Evolutionary conservation across 768 basidiomycete genomes (phyloP).

Genomic region (Coprinellus aureogranulatus): DNA sequence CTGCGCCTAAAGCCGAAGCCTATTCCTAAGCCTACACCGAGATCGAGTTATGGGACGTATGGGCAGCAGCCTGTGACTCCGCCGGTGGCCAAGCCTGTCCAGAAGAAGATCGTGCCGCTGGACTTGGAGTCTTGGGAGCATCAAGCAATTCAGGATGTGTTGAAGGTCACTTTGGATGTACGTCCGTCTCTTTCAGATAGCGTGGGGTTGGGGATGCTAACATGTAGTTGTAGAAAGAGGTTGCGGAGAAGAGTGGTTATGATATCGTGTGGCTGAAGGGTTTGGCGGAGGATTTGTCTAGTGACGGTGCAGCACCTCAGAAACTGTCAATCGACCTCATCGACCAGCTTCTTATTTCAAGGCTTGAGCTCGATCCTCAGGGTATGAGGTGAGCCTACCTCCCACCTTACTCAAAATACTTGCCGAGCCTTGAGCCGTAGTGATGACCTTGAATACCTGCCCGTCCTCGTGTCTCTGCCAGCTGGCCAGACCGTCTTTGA

Average conservation of each 20-base stretch:
- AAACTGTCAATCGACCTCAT: constrained; percentile 56
- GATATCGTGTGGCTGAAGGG: constrained; percentile 81
- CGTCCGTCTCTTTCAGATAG: constrained; percentile 23
- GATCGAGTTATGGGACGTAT: constrained; percentile 24
- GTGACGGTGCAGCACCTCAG: constrained; percentile 46
- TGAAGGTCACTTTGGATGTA: constrained; percentile 81
- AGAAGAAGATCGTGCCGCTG: constrained; percentile 50
- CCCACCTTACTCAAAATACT: background rate
- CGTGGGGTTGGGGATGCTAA: background rate
- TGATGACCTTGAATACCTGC: constrained; percentile 71
- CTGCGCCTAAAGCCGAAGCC: constrained; percentile 38
- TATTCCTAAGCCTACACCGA: constrained; percentile 32
- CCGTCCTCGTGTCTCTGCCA: constrained; percentile 76
- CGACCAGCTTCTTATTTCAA: constrained; percentile 79
- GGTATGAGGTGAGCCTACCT: constrained; percentile 57
- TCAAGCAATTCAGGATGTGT: constrained; percentile 60
- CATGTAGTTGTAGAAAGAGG: constrained; percentile 42
- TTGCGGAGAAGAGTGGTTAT: constrained; percentile 60
- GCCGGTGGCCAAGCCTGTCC: constrained; percentile 31
- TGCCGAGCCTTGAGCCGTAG: constrained; percentile 29
- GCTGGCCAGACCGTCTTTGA: constrained; percentile 79
- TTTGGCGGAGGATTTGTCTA: constrained; percentile 62
- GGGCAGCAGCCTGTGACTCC: constrained; percentile 27
- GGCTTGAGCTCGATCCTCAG: constrained; percentile 77
- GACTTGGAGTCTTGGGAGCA: constrained; percentile 71